These are phyloP conservation scores for Sorghum bicolor DNA, from an alignment of 176 grass and related monocot genomes.

Conservation along the genomic window DNA sequence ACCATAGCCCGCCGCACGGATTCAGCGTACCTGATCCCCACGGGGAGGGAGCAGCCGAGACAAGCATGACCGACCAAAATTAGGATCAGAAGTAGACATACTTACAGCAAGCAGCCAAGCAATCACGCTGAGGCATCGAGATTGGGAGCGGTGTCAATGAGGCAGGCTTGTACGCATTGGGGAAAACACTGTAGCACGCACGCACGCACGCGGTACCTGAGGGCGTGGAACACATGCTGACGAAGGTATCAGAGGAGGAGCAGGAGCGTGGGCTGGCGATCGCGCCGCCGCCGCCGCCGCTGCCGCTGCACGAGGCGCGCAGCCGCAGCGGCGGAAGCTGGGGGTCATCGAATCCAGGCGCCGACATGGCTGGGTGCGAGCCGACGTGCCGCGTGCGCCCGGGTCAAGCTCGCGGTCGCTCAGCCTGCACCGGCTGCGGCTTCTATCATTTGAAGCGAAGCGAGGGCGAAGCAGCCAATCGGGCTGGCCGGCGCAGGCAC, in stretches of 20 bases:
- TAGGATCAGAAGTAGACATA: conserved; percentile 22
- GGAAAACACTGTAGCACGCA: background rate
- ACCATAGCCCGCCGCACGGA: conserved; percentile 65
- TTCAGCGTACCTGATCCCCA: conserved; percentile 57
- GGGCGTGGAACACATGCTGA: conserved; percentile 74
- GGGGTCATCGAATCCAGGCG: conserved; percentile 15
- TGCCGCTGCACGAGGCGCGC: conserved; percentile 18
- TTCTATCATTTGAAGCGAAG: conserved; percentile 35
- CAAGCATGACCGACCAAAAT: background rate
- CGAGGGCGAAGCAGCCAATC: background rate
- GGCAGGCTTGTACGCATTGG: background rate
- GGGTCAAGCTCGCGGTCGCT: conserved; percentile 6
- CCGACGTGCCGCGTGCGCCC: background rate
- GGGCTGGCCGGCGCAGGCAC: background rate
- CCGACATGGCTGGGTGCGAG: conserved; percentile 37
- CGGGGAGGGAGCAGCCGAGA: background rate
- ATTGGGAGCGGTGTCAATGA: background rate
- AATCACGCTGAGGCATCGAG: conserved; percentile 31
- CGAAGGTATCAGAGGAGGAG: conserved; percentile 56
- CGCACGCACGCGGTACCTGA: conserved; percentile 47
- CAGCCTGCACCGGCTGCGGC: background rate
- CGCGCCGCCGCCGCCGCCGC: background rate
- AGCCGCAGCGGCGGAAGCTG: conserved; percentile 57
- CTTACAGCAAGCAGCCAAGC: background rate
- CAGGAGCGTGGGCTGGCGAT: conserved; percentile 43